Evolutionary conservation across 148 eudicot genomes (phyloP).

Genomic region (Fagopyrum homotropicum): DNA sequence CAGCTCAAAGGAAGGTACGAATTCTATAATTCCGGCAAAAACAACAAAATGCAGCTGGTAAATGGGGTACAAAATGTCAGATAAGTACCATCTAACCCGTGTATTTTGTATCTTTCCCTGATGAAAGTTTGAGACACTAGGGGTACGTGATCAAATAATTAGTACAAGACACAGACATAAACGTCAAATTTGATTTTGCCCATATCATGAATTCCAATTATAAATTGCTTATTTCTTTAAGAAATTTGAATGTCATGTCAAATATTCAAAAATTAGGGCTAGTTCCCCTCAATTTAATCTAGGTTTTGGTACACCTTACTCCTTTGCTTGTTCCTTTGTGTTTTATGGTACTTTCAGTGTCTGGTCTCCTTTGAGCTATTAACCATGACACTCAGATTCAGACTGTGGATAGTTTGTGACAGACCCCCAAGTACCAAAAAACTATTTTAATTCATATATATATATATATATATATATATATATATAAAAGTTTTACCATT

Average conservation of each 20-base stretch:
- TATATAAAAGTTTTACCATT: neutral
- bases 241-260: conserved; percentile 9
- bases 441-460: neutral
- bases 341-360: conserved; percentile 3
- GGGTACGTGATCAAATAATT: neutral
- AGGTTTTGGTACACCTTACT: neutral
- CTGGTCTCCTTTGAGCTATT: conserved; percentile 5
- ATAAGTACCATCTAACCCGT: conserved; percentile 2
- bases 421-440: neutral
- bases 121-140: neutral
- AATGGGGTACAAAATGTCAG: conserved; percentile 12
- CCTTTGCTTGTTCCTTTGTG: conserved; percentile 4
- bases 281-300: neutral
- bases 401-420: conserved; percentile 1
- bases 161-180: conserved; percentile 11
- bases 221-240: neutral
- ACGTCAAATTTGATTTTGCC: conserved; percentile 11
- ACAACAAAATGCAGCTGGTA: conserved; percentile 12
- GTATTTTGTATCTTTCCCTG: conserved; percentile 6
- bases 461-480: neutral
- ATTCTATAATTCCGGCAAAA: neutral
- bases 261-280: neutral
- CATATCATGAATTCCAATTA: neutral
- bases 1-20: neutral
- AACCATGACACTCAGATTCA: neutral